Conservation (phyloP, 768 basidiomycete species). For the Pleurotus giganteus region DNA sequence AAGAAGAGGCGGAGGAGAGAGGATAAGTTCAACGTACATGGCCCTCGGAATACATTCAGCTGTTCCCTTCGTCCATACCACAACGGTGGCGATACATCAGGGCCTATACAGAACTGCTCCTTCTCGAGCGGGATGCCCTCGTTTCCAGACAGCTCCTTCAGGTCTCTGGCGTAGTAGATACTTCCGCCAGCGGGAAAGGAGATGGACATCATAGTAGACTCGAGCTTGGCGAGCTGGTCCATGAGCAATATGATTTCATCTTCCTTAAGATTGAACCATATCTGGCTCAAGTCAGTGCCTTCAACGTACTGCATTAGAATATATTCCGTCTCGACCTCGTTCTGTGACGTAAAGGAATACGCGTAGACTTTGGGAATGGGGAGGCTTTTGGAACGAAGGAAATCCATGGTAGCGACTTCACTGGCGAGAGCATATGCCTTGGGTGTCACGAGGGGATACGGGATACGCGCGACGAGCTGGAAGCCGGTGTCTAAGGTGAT, state of each 20-base stretch:
- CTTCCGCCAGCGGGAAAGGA: conserved; percentile 43
- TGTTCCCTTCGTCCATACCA: conserved; percentile 24
- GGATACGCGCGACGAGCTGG: no score
- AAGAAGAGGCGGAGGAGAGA: conserved; percentile 13
- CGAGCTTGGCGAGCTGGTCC: conserved; percentile 35
- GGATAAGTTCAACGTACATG: conserved; percentile 23
- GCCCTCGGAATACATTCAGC: conserved; percentile 18
- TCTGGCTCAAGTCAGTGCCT: conserved; percentile 30
- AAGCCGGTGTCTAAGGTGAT: no score
- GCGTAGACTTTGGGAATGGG: not conserved
- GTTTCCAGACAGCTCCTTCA: conserved; percentile 31
- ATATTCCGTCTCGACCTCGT: conserved; percentile 29
- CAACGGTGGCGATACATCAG: conserved; percentile 21
- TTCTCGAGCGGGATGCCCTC: conserved; percentile 25
- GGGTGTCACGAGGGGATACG: no score
- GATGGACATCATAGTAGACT: conserved; percentile 39
- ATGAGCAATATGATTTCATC: conserved; percentile 30
- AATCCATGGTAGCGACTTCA: conserved; percentile 26
- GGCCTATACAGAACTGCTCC: conserved; percentile 30
- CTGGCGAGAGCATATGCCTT: conserved; percentile 26
- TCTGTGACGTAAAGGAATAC: conserved; percentile 13
- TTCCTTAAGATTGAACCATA: conserved; percentile 30
- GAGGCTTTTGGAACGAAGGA: conserved; percentile 18
- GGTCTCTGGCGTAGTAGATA: conserved; percentile 37
- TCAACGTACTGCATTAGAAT: conserved; percentile 35